Percentiles rank a stretch among this genome's conserved stretches.
Conservation (phyloP, 768 basidiomycete genomes). For the Boletus subcaerulescens region DNA sequence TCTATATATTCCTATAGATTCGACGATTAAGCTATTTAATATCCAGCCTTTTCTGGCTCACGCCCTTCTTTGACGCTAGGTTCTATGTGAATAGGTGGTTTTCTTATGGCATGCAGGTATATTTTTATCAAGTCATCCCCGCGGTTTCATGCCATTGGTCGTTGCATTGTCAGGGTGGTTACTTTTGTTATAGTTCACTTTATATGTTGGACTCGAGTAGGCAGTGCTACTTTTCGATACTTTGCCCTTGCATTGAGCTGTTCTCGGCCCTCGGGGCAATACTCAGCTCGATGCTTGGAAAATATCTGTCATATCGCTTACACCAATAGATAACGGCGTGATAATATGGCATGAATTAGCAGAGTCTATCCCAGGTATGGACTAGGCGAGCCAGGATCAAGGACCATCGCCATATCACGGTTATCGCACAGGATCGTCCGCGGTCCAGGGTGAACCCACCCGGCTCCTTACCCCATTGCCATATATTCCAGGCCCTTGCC, state of each 20-base stretch:
- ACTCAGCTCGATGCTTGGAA: neutral
- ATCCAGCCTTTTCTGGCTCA: conserved; percentile 13
- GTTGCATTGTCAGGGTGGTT: conserved; percentile 12
- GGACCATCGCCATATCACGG: neutral
- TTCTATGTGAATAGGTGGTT: conserved; percentile 13
- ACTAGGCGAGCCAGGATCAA: neutral
- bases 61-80: conserved; percentile 10
- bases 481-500: too few species aligned
- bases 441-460: too few species aligned
- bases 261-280: neutral
- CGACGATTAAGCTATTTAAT: conserved; percentile 23
- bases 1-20: conserved; percentile 24
- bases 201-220: conserved; percentile 16
- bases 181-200: conserved; percentile 24
- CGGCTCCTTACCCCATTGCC: too few species aligned
- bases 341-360: neutral
- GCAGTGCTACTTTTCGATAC: neutral
- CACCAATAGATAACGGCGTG: neutral
- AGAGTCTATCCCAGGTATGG: neutral
- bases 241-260: neutral
- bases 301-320: too few species aligned
- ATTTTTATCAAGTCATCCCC: conserved; percentile 2
- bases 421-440: neutral
- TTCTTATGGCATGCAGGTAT: conserved; percentile 14
- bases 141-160: conserved; percentile 9